Evolutionary conservation across 2,329 filamentous ascomycete species (phyloP).

Genomic region (Rosellinia necatrix): DNA sequence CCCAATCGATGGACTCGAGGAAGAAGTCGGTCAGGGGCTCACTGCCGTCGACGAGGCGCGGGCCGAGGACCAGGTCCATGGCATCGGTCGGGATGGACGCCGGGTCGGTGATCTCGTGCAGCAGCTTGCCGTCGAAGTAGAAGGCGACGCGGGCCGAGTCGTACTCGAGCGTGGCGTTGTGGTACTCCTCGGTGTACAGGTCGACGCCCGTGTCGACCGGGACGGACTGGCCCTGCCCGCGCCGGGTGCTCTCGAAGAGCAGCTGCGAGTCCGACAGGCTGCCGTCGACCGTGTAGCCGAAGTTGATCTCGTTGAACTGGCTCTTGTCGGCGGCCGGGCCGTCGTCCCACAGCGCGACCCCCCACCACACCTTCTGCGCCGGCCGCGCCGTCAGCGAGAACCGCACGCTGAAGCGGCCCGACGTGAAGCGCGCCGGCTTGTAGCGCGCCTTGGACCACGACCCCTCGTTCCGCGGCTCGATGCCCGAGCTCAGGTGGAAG

Average conservation of each 20-base stretch:
- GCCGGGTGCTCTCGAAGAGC: not conserved
- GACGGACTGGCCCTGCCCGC: not conserved
- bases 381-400: slow-evolving; percentile 5
- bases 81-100: not conserved
- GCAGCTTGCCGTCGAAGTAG: slow-evolving; percentile 5
- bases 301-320: slow-evolving; percentile 12
- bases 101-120: not conserved
- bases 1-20: slow-evolving; percentile 8
- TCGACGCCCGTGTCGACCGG: not conserved
- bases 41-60: not conserved
- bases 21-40: slow-evolving; percentile 5
- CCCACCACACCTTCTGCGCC: slow-evolving; percentile 2
- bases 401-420: slow-evolving; percentile 1
- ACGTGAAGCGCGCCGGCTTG: not conserved
- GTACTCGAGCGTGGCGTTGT: slow-evolving; percentile 8
- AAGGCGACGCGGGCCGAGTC: not conserved
- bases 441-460: slow-evolving; percentile 7
- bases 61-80: slow-evolving; percentile 9
- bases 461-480: slow-evolving; percentile 2
- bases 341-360: slow-evolving; percentile 2
- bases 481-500: slow-evolving; percentile 4
- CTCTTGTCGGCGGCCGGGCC: not conserved
- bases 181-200: not conserved
- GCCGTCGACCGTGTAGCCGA: slow-evolving; percentile 5
- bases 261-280: not conserved